Base-by-base conservation (phyloP, 345 rosid species). In the Linum trigynum region DNA sequence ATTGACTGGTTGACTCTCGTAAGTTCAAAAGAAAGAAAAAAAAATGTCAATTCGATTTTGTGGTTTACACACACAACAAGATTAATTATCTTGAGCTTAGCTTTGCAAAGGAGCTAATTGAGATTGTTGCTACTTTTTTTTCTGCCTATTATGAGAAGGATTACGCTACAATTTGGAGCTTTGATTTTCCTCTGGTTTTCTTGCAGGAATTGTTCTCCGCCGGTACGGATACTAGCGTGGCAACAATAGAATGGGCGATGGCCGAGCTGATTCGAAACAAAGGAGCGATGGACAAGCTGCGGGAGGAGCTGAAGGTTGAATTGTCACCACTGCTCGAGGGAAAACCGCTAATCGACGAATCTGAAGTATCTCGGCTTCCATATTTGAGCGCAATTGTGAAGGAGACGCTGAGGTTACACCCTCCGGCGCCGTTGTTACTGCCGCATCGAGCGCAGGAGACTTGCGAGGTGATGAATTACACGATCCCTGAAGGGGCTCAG, bases 1-100 rank as follows among this genome's bases (percentile, higher is more conserved):
- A 75, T 66, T 74, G 62, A 55, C 35, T 45, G 36, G 1, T 6
- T 58, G 35, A 43, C 62, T 10, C 10, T 66, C 64, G 65, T 70
- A 60, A 38, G 37, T 8, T 11, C 7, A 48, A 12, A 57, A 40
- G 16, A 40, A 35, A n/a, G n/a, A 1, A 23, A 23, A 23, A 23
- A 23, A 23, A 23, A 23, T 5, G 9, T 37, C 40, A 35, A 43
- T 2, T 40, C 15, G 39, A 3, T 17, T 23, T 23, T 1, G 0
- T 23, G 1, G 32, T 23, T 23, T 23, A 23, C 32, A 23, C 32
- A 23, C 32, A 23, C 32, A 23, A 23, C 1, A 23, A 23, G 32
- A 23, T 23, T n/a, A n/a, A n/a, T n/a, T n/a, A 23, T 23, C 1
- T 23, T 23, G 32, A 23, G 32, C 32, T 23, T 23, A 23, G 32